Conservation (phyloP, 148 eudicot species). For the Heliosperma pusillum region DNA sequence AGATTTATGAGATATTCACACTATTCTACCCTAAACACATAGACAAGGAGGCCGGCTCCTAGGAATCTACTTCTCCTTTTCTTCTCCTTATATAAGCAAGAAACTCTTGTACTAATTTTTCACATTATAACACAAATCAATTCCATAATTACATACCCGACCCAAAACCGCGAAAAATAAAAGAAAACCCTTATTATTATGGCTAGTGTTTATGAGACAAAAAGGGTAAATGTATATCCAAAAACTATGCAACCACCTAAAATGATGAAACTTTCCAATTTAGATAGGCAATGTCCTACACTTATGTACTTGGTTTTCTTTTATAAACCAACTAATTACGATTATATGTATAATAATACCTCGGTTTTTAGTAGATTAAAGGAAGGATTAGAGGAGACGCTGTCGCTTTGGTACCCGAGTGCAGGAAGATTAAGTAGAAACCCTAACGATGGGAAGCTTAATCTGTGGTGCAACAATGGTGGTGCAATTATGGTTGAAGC, state of each 20-base stretch:
- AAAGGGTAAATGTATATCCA: constrained; percentile 34
- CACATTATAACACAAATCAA: constrained; percentile 21
- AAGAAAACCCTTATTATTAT: constrained; percentile 11
- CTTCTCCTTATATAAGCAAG: constrained; percentile 21
- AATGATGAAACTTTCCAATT: constrained; percentile 31
- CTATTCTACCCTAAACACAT: constrained; percentile 3
- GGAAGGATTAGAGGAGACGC: constrained; percentile 25
- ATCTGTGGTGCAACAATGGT: constrained; percentile 36
- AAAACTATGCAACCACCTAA: constrained; percentile 30
- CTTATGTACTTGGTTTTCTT: constrained; percentile 35
- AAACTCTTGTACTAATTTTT: constrained; percentile 9
- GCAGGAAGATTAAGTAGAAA: constrained; percentile 28
- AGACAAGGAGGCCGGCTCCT: constrained; percentile 22
- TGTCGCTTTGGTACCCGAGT: constrained; percentile 29
- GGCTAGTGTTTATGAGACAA: constrained; percentile 32
- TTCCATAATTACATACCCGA: constrained; percentile 9
- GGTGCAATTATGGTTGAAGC: constrained; percentile 36
- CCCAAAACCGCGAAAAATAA: background rate
- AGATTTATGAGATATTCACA: too few species aligned
- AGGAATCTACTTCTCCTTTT: constrained; percentile 25
- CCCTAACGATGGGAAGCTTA: constrained; percentile 38
- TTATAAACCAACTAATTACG: constrained; percentile 21
- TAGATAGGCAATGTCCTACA: constrained; percentile 40
- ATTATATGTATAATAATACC: constrained; percentile 1
- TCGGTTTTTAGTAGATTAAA: constrained; percentile 25